These are phyloP conservation scores for Torulaspora gathmanii DNA, from an alignment of 805 yeast species.

Conservation along the genomic window DNA sequence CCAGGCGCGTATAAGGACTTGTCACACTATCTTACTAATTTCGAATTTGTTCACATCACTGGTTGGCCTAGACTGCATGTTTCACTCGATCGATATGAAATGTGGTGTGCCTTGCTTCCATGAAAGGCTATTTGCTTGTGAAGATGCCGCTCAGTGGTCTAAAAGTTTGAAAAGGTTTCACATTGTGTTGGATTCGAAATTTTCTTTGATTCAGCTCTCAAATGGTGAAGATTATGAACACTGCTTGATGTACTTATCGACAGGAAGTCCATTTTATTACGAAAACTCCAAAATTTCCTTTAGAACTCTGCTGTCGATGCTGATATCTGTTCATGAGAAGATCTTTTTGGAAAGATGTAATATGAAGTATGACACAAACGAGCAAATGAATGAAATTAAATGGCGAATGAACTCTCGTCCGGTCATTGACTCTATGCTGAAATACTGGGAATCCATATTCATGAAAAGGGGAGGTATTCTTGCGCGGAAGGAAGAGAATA, in stretches of 20 bases:
- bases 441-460: slow-evolving; percentile 64
- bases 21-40: slow-evolving; percentile 59
- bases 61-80: slow-evolving; percentile 42
- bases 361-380: slow-evolving; percentile 36
- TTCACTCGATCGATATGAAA: slow-evolving; percentile 46
- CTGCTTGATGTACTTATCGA: slow-evolving; percentile 45
- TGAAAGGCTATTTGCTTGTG: slow-evolving; percentile 58
- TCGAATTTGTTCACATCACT: slow-evolving; percentile 52
- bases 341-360: slow-evolving; percentile 49
- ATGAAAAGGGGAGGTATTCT: slow-evolving; percentile 60
- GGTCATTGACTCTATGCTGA: slow-evolving; percentile 50
- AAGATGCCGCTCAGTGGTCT: slow-evolving; percentile 49
- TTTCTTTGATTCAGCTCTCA: slow-evolving; percentile 50
- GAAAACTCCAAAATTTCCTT: slow-evolving; percentile 33
- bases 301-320: slow-evolving; percentile 46
- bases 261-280: slow-evolving; percentile 36
- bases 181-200: slow-evolving; percentile 48
- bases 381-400: slow-evolving; percentile 46
- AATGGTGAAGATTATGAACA: slow-evolving; percentile 49
- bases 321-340: slow-evolving; percentile 63
- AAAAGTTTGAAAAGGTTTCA: slow-evolving; percentile 35
- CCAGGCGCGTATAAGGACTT: slow-evolving; percentile 74
- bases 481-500: slow-evolving; percentile 43
- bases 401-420: slow-evolving; percentile 68
- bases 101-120: slow-evolving; percentile 62